Percentiles rank a stretch among this genome's conserved stretches.
Evolutionary conservation across 805 yeast genomes (phyloP).

Genomic region (Wickerhamomyces ciferrii): DNA sequence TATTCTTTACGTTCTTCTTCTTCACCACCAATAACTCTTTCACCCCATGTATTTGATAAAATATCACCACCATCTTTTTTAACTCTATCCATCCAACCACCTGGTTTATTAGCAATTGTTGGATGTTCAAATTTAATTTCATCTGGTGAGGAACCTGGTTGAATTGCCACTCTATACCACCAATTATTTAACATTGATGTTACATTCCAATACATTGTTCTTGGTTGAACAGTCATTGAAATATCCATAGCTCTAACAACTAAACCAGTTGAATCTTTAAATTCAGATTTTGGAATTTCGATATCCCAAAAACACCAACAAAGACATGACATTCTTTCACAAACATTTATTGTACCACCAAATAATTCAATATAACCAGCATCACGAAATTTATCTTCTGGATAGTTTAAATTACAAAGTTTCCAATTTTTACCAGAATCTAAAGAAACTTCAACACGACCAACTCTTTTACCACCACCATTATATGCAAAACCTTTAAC

Average conservation of each 20-base stretch:
- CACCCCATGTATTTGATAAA: conserved; percentile 27
- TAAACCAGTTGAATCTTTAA: conserved; percentile 22
- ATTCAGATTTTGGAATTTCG: conserved; percentile 15
- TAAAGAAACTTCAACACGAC: conserved; percentile 27
- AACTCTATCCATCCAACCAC: conserved; percentile 34
- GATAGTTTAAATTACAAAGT: conserved; percentile 25
- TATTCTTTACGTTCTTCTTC: conserved; percentile 4
- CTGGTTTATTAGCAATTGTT: conserved; percentile 18
- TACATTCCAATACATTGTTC: conserved; percentile 33
- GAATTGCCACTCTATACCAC: conserved; percentile 30
- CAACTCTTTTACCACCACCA: conserved; percentile 30
- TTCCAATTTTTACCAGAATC: conserved; percentile 27
- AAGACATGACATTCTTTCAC: conserved; percentile 25
- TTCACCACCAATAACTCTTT: conserved; percentile 12
- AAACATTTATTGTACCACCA: conserved; percentile 29
- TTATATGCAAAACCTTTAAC: conserved; percentile 29
- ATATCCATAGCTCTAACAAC: conserved; percentile 31
- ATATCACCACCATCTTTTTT: conserved; percentile 26
- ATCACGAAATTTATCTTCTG: conserved; percentile 26
- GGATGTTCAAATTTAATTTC: conserved; percentile 24
- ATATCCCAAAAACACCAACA: conserved; percentile 33
- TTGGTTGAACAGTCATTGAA: conserved; percentile 29
- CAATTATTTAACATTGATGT: conserved; percentile 31
- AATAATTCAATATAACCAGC: conserved; percentile 25
- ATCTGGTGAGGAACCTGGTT: conserved; percentile 6